Percentiles rank a stretch among this genome's conserved stretches.
Evolutionary conservation across 2,329 filamentous ascomycete genomes (phyloP).

Genomic region (Fusarium transvaalense): DNA sequence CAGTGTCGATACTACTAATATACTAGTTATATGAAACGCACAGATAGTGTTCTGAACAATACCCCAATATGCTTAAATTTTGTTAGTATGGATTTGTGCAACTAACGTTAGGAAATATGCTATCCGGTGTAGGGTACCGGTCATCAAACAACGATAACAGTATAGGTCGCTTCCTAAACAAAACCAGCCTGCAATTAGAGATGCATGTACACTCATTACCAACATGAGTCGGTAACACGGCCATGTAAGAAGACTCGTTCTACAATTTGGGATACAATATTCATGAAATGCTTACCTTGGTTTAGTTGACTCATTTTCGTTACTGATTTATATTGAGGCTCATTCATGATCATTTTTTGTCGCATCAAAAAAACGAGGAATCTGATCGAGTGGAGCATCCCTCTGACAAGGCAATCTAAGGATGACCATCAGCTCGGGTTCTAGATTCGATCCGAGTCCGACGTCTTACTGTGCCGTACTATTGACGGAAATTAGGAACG

Average conservation of each 20-base stretch:
- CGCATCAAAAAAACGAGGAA: slow-evolving; percentile 1
- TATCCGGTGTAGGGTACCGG: background rate
- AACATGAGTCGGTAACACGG: too few species aligned
- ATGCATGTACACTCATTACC: too few species aligned
- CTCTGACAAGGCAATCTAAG: background rate
- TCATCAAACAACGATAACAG: background rate
- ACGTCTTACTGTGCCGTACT: slow-evolving; percentile 20
- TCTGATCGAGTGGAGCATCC: background rate
- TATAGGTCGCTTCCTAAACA: too few species aligned
- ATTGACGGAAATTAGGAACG: slow-evolving; percentile 20
- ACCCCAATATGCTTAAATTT: too few species aligned
- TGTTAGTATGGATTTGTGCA: background rate
- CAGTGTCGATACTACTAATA: background rate
- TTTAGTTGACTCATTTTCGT: background rate
- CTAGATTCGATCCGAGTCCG: slow-evolving; percentile 33
- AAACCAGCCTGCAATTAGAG: too few species aligned
- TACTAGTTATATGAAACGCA: too few species aligned
- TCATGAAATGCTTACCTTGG: background rate
- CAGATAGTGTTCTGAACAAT: background rate
- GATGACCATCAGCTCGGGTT: slow-evolving; percentile 32
- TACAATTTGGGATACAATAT: too few species aligned
- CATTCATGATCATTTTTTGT: background rate
- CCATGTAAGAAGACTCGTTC: too few species aligned
- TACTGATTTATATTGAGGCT: background rate
- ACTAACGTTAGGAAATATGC: background rate